A percentile compares a stretch with the other conserved stretches of the same genome.
Conservation (phyloP, 768 basidiomycete genomes). For the Boletellus sp. region DNA sequence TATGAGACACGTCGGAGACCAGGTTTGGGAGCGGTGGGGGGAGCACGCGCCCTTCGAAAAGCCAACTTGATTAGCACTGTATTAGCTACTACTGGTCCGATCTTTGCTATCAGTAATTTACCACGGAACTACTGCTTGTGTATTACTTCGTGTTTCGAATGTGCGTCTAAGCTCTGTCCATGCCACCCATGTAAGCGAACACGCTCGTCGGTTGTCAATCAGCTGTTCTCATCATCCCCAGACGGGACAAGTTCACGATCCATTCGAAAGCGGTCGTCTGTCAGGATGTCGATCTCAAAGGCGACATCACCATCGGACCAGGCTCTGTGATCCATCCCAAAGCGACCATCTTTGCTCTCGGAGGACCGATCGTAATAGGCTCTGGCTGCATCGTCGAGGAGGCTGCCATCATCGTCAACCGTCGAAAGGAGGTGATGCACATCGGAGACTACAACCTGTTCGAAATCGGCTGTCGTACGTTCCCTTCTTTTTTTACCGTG, state of each 20-base stretch:
- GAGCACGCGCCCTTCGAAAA: slow-evolving; percentile 26
- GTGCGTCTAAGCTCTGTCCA: slow-evolving; percentile 6
- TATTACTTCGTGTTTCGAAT: neutral
- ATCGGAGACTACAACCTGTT: slow-evolving; percentile 94
- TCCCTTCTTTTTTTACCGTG: neutral
- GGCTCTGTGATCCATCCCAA: slow-evolving; percentile 93
- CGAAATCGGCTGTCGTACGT: slow-evolving; percentile 89
- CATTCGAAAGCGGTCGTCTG: slow-evolving; percentile 90
- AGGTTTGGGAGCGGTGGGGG: slow-evolving; percentile 45
- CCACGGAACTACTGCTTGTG: slow-evolving; percentile 17
- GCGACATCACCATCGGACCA: slow-evolving; percentile 89
- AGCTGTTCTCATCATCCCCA: slow-evolving; percentile 25
- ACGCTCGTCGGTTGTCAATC: neutral
- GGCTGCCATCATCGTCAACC: slow-evolving; percentile 83
- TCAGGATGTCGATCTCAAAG: slow-evolving; percentile 91
- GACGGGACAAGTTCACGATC: slow-evolving; percentile 85
- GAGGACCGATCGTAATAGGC: slow-evolving; percentile 88
- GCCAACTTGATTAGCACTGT: slow-evolving; percentile 24
- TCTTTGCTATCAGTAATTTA: slow-evolving; percentile 13
- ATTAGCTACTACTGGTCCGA: slow-evolving; percentile 21
- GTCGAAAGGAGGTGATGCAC: slow-evolving; percentile 85
- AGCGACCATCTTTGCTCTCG: slow-evolving; percentile 87
- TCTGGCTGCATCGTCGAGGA: slow-evolving; percentile 90
- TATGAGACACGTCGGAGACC: slow-evolving; percentile 35
- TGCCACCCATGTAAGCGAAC: slow-evolving; percentile 31